phyloP scores from a whole-genome alignment of 768 basidiomycete genomes.

The Holtermanniella nyarrowii region DNA sequence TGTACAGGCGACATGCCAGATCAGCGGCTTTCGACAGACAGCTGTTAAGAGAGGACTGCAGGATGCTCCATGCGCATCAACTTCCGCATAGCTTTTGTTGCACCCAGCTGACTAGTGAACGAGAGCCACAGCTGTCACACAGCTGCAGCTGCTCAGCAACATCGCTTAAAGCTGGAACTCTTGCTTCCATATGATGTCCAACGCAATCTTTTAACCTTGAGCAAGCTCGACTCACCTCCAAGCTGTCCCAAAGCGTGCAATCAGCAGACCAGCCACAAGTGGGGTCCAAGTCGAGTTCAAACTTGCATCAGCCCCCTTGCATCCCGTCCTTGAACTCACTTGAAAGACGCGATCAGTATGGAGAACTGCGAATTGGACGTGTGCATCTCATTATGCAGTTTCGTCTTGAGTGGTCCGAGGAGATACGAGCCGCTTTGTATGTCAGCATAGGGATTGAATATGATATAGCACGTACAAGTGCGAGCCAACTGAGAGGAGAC shows the following conservation, averaged over 20 bases:
- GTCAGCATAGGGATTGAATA: neutral
- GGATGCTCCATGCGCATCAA: too few relatives aligned
- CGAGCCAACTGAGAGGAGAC: neutral
- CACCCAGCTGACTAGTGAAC: too few relatives aligned
- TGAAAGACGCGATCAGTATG: constrained; percentile 64
- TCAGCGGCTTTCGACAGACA: too few relatives aligned
- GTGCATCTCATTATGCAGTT: constrained; percentile 47
- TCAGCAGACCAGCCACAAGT: constrained; percentile 57
- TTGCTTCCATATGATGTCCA: too few relatives aligned
- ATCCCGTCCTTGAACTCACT: constrained; percentile 19
- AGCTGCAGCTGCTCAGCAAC: too few relatives aligned
- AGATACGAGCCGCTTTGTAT: constrained; percentile 51
- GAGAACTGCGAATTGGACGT: constrained; percentile 69
- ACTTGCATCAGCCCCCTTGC: constrained; percentile 5
- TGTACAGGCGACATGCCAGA: too few relatives aligned
- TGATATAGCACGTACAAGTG: neutral
- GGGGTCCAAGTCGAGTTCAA: constrained; percentile 71
- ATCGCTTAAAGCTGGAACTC: too few relatives aligned
- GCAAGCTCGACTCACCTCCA: neutral
- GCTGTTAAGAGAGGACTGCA: too few relatives aligned
- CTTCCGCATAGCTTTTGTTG: too few relatives aligned
- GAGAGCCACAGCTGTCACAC: too few relatives aligned
- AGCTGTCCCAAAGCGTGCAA: constrained; percentile 17
- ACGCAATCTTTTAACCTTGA: too few relatives aligned
- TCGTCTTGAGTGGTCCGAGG: constrained; percentile 60